These are phyloP conservation scores for Urochloa ruziziensis DNA, from an alignment of 176 grass and related monocot genomes.

Conservation along the genomic window DNA sequence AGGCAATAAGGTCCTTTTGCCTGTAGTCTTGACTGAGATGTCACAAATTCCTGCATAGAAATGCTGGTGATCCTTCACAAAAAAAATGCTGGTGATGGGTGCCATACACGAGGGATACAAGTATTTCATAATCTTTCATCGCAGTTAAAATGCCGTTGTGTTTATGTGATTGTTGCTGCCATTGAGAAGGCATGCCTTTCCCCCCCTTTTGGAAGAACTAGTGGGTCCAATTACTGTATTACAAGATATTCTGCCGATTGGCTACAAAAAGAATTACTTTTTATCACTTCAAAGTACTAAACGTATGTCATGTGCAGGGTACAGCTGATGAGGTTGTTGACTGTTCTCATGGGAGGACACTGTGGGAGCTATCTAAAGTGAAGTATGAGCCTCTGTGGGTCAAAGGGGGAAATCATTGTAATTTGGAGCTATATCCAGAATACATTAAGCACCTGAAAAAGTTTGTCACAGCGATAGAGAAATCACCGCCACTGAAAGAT, in stretches of 20 bases:
- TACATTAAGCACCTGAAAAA: constrained; percentile 92
- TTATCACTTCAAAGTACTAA: neutral
- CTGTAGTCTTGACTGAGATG: neutral
- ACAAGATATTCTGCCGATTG: neutral
- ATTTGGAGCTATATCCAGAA: constrained; percentile 84
- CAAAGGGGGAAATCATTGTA: constrained; percentile 92
- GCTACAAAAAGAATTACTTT: neutral
- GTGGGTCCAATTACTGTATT: neutral
- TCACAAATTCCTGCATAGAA: neutral
- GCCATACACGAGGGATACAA: neutral
- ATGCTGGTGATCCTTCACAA: too few relatives aligned
- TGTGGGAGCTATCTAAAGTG: constrained; percentile 87
- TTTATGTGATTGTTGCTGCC: constrained; percentile 9
- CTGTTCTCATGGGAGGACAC: constrained; percentile 81
- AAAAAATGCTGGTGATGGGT: neutral
- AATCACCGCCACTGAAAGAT: constrained; percentile 47
- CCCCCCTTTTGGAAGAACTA: neutral
- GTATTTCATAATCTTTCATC: neutral
- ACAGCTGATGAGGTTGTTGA: constrained; percentile 91
- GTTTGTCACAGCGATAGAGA: constrained; percentile 79
- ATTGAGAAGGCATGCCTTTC: constrained; percentile 11
- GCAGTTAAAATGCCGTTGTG: neutral
- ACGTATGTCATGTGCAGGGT: constrained; percentile 50
- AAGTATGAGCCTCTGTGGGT: constrained; percentile 98
- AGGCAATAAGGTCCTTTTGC: neutral